Evolutionary conservation across 768 basidiomycete genomes (phyloP).

Genomic region (Rhodotorula sphaerocarpa): DNA sequence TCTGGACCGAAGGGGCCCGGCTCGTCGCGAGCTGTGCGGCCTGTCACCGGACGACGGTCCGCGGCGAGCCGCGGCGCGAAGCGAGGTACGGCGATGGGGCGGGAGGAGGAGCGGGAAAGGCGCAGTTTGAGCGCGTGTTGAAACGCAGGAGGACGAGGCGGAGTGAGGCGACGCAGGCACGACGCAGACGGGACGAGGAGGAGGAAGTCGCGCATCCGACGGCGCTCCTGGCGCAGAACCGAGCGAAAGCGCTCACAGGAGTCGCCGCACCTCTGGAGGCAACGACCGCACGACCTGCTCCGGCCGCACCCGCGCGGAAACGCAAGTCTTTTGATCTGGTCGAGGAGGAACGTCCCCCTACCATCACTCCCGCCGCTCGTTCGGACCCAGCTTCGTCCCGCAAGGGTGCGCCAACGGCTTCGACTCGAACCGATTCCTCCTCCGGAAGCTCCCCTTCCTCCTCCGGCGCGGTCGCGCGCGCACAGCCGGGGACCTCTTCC

Average conservation of each 20-base stretch:
- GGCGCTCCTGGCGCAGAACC: neutral
- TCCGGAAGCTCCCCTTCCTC: no score
- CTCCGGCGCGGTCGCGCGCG: no score
- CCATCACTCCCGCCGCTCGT: neutral
- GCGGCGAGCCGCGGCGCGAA: neutral
- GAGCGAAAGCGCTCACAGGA: neutral
- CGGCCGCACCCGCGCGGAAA: neutral
- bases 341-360: no score
- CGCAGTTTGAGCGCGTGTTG: slow-evolving; percentile 3
- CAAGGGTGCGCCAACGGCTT: no score
- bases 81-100: rapidly evolving
- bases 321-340: no score
- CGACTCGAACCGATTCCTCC: no score
- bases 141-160: slow-evolving; percentile 8
- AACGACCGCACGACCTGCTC: neutral
- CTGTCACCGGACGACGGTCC: slow-evolving; percentile 6
- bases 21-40: neutral
- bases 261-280: neutral
- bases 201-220: slow-evolving; percentile 9
- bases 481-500: no score
- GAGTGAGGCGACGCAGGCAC: neutral
- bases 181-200: no score
- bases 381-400: neutral
- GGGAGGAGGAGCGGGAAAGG: neutral
- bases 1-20: neutral